phyloP scores from a whole-genome alignment of 495 filamentous ascomycete species.

The Penicillium coprophilum region DNA sequence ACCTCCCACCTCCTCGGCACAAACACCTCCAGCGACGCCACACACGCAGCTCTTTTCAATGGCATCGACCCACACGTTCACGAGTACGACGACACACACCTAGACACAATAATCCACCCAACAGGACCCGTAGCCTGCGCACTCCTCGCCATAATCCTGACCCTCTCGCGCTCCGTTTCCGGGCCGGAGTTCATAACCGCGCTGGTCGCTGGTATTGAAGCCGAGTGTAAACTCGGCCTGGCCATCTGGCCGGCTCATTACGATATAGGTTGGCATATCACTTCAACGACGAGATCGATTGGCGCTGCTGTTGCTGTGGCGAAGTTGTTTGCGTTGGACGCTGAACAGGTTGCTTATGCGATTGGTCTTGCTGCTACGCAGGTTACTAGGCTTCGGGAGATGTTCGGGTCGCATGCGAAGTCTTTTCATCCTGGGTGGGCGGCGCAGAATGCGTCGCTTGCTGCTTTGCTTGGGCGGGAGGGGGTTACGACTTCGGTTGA shows the following conservation, averaged over 20 bases:
- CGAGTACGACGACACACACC: constrained; percentile 59
- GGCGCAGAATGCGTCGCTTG: constrained; percentile 51
- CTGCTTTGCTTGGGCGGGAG: constrained; percentile 47
- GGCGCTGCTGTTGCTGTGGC: constrained; percentile 52
- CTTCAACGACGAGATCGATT: constrained; percentile 50
- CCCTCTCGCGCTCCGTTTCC: constrained; percentile 33
- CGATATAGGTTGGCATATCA: constrained; percentile 56
- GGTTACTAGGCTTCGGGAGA: constrained; percentile 51
- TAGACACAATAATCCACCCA: constrained; percentile 57
- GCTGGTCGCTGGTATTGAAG: constrained; percentile 53
- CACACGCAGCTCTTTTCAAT: constrained; percentile 54
- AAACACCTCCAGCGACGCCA: constrained; percentile 42
- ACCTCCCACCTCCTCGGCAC: constrained; percentile 45
- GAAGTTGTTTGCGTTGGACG: constrained; percentile 40
- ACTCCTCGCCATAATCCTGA: constrained; percentile 45
- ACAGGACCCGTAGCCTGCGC: constrained; percentile 52
- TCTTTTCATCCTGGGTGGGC: constrained; percentile 54
- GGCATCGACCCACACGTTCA: constrained; percentile 56
- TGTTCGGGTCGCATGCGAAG: constrained; percentile 57
- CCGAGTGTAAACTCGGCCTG: constrained; percentile 50
- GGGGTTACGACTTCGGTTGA: constrained; percentile 49
- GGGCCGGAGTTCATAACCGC: constrained; percentile 50
- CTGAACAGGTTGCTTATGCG: constrained; percentile 45
- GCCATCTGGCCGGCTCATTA: constrained; percentile 55
- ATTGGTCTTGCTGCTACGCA: constrained; percentile 54